Evolutionary conservation across 2,329 filamentous ascomycete species (phyloP).

Genomic region (Phialemonium atrogriseum): DNA sequence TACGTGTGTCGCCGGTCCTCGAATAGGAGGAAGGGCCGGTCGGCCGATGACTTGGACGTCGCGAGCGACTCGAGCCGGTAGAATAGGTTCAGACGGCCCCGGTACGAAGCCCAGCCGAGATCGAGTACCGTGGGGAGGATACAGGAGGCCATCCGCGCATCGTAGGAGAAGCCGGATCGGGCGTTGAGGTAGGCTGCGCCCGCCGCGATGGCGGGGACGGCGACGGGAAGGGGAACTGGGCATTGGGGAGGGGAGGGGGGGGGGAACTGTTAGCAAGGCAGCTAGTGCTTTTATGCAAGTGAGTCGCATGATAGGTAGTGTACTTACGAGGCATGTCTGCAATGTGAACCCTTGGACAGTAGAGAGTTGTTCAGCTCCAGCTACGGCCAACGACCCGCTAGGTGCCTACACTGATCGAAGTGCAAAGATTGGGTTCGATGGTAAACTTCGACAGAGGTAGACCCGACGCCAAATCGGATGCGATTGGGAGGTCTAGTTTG

Average conservation of each 20-base stretch:
- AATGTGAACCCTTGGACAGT: too few relatives aligned
- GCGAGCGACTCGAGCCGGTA: slow-evolving; percentile 66
- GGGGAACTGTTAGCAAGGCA: slow-evolving; percentile 6
- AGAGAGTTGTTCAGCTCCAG: too few relatives aligned
- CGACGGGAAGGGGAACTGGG: slow-evolving; percentile 43
- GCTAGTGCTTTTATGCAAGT: too few relatives aligned
- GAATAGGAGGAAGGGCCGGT: slow-evolving; percentile 56
- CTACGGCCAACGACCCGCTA: too few relatives aligned
- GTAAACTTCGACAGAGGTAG: too few relatives aligned
- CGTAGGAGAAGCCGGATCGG: slow-evolving; percentile 57
- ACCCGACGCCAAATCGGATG: too few relatives aligned
- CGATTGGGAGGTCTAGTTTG: too few relatives aligned
- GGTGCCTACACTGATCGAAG: too few relatives aligned
- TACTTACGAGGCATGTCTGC: too few relatives aligned
- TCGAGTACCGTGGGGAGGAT: slow-evolving; percentile 36
- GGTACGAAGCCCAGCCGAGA: slow-evolving; percentile 38
- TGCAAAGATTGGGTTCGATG: too few relatives aligned
- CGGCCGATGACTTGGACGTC: slow-evolving; percentile 37
- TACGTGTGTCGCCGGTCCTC: slow-evolving; percentile 65
- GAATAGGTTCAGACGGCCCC: slow-evolving; percentile 61
- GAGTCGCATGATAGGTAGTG: too few relatives aligned
- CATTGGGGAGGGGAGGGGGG: background rate
- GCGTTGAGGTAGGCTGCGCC: slow-evolving; percentile 74
- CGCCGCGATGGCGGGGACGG: slow-evolving; percentile 55
- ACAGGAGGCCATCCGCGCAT: slow-evolving; percentile 50